Percentiles rank a stretch among this genome's conserved stretches.
Evolutionary conservation across 768 basidiomycete genomes (phyloP).

Genomic region (Guyanaporus albipodus): DNA sequence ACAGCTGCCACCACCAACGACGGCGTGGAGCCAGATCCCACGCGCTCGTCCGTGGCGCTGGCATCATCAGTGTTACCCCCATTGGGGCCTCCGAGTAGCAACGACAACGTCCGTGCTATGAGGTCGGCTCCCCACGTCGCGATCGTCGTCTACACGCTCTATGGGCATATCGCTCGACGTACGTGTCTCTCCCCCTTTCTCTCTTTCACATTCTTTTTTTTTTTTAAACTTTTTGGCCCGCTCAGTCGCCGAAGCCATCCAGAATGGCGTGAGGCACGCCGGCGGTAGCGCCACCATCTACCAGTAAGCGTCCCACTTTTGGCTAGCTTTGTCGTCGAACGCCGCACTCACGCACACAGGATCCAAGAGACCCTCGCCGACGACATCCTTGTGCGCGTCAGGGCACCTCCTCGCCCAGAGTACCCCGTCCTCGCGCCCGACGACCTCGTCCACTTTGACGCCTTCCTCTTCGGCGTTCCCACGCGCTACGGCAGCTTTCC

Average conservation of each 20-base stretch:
- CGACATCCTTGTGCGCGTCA: conserved; percentile 65
- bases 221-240: no score
- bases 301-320: conserved; percentile 35
- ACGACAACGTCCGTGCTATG: no score
- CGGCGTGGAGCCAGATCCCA: no score
- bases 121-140: conserved; percentile 38
- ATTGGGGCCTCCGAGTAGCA: not conserved
- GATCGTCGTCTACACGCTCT: conserved; percentile 48
- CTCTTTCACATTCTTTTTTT: not conserved
- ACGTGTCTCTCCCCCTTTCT: conserved; percentile 14
- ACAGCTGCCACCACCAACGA: conserved; percentile 7
- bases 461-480: conserved; percentile 43
- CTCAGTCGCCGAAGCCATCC: conserved; percentile 34
- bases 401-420: conserved; percentile 65
- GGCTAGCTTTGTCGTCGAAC: not conserved
- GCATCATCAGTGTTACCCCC: not conserved
- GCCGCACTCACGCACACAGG: conserved; percentile 37
- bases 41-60: no score
- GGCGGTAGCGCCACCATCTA: conserved; percentile 44
- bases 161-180: conserved; percentile 48
- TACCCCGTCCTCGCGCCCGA: conserved; percentile 40
- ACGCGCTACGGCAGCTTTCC: conserved; percentile 49
- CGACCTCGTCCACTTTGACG: conserved; percentile 34
- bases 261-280: conserved; percentile 39
- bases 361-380: conserved; percentile 78